These are phyloP conservation scores for Gossypium schwendimanii DNA, from an alignment of 441 rosid species.

Conservation along the genomic window DNA sequence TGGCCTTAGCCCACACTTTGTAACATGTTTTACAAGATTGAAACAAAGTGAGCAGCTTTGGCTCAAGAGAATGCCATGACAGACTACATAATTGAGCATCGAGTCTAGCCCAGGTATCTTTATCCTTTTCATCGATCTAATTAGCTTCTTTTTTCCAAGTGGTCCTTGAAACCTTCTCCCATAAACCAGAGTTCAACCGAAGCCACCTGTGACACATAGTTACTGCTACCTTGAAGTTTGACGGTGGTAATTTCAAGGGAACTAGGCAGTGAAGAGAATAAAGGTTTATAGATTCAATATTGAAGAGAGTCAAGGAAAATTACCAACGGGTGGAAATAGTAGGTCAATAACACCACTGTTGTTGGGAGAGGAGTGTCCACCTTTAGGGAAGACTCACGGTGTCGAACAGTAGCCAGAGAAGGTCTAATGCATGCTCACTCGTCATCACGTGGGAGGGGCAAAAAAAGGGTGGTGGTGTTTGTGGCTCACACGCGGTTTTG, in stretches of 20 bases:
- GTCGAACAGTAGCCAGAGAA: neutral
- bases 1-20: neutral
- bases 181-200: neutral
- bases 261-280: neutral
- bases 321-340: neutral
- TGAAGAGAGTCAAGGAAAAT: neutral
- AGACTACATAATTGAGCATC: neutral
- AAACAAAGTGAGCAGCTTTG: neutral
- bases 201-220: neutral
- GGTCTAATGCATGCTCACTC: too few species aligned
- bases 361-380: neutral
- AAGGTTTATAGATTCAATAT: neutral
- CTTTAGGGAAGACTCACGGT: neutral
- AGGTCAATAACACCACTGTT: neutral
- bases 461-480: too few species aligned
- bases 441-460: too few species aligned
- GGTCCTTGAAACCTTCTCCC: neutral
- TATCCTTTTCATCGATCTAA: neutral
- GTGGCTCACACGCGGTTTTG: too few species aligned
- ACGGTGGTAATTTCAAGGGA: neutral
- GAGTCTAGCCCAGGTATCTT: neutral
- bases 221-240: neutral
- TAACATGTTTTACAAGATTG: neutral
- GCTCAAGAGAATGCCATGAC: neutral
- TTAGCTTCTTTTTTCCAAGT: neutral